These are phyloP conservation scores for Xylaria sp. DNA, from an alignment of 2,329 filamentous ascomycete genomes.

Conservation along the genomic window DNA sequence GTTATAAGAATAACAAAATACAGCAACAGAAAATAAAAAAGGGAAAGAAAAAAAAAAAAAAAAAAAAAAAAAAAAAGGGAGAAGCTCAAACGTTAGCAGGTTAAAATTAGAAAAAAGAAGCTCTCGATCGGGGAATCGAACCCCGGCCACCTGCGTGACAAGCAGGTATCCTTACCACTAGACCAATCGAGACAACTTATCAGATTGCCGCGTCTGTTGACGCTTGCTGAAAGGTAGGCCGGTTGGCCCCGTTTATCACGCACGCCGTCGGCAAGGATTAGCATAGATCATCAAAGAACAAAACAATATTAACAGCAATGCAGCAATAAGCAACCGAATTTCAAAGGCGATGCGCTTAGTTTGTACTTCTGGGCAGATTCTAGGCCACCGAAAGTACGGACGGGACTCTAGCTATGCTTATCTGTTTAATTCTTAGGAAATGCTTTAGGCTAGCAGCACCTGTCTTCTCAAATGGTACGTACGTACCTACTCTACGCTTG, in stretches of 20 bases:
- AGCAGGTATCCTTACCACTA: constrained; percentile 42
- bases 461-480: no score
- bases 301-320: no score
- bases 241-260: neutral
- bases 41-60: neutral
- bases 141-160: constrained; percentile 50
- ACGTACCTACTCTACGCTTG: no score
- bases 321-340: no score
- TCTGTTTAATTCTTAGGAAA: no score
- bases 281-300: neutral
- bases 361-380: no score
- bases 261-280: neutral
- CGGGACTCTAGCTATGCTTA: no score
- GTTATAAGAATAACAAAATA: no score
- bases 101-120: constrained; percentile 9
- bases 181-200: constrained; percentile 37
- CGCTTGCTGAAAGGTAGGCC: neutral
- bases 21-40: no score
- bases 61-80: neutral
- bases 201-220: neutral
- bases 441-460: no score
- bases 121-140: constrained; percentile 51
- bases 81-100: neutral
- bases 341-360: no score
- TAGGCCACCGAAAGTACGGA: no score